phyloP scores from a whole-genome alignment of 805 yeast species.

The Saccharomycopsis synnaedendra region DNA sequence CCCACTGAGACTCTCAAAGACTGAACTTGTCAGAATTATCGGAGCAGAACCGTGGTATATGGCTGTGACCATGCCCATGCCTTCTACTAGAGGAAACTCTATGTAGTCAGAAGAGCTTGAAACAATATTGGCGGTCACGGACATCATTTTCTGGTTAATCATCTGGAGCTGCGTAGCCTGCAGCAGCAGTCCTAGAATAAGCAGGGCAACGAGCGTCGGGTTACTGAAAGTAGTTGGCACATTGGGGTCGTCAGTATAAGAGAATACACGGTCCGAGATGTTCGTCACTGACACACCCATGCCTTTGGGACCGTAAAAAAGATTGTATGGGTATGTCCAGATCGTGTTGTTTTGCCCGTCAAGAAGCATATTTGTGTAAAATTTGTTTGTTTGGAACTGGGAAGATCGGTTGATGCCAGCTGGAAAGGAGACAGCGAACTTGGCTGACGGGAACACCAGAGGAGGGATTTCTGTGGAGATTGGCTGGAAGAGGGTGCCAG shows the following conservation, averaged over 20 bases:
- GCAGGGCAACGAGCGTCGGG: conserved; percentile 44
- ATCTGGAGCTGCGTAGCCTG: neutral
- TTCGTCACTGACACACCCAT: conserved; percentile 51
- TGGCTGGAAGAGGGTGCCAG: conserved; percentile 26
- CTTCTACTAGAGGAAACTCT: conserved; percentile 42
- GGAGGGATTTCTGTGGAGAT: conserved; percentile 31
- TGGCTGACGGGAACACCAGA: conserved; percentile 30
- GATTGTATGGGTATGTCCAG: conserved; percentile 57
- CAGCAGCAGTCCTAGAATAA: conserved; percentile 23
- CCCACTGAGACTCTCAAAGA: no score
- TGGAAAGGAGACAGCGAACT: conserved; percentile 32
- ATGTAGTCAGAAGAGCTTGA: conserved; percentile 18
- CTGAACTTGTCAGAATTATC: no score
- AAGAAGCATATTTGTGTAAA: conserved; percentile 53
- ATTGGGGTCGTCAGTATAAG: conserved; percentile 30
- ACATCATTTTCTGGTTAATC: neutral
- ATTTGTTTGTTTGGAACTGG: conserved; percentile 61
- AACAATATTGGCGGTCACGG: conserved; percentile 1
- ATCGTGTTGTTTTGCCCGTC: conserved; percentile 41
- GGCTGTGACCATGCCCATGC: conserved; percentile 47
- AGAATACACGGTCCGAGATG: conserved; percentile 20
- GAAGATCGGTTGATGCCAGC: conserved; percentile 11
- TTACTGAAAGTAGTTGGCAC: conserved; percentile 33
- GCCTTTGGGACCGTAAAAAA: conserved; percentile 30
- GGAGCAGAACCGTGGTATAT: conserved; percentile 31